These are phyloP conservation scores for Physcomitrium patens DNA, from an alignment of 225 moss, liverwort and hornwort genomes.

Conservation along the genomic window DNA sequence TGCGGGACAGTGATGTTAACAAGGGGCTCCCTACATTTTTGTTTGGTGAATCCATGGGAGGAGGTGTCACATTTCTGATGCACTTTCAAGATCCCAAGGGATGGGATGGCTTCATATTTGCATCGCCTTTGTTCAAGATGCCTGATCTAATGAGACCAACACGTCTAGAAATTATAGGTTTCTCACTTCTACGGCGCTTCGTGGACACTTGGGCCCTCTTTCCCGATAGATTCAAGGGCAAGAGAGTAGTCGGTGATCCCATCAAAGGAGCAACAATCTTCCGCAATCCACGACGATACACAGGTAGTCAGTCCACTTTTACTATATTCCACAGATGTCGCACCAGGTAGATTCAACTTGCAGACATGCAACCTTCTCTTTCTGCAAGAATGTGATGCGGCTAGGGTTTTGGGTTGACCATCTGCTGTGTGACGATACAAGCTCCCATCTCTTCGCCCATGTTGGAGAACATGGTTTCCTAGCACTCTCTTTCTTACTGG, in stretches of 20 bases:
- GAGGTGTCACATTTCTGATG: conserved; percentile 59
- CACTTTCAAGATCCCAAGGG: conserved; percentile 72
- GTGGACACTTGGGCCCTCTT: conserved; percentile 54
- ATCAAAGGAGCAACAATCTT: conserved; percentile 22
- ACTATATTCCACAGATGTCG: neutral
- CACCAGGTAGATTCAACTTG: neutral
- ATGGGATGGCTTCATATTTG: conserved; percentile 70
- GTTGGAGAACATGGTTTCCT: neutral
- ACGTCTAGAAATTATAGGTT: conserved; percentile 41
- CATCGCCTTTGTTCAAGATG: conserved; percentile 58
- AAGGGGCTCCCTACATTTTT: conserved; percentile 65
- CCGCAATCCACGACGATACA: conserved; percentile 56
- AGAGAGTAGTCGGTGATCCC: conserved; percentile 44
- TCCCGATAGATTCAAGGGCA: conserved; percentile 32
- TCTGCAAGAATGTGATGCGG: neutral
- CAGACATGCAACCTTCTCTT: neutral
- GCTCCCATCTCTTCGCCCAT: neutral
- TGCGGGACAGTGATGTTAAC: conserved; percentile 51
- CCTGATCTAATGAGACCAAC: conserved; percentile 48
- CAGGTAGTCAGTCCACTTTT: conserved; percentile 17
- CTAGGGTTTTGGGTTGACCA: too few species aligned
- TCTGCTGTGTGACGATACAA: neutral
- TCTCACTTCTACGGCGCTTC: conserved; percentile 49
- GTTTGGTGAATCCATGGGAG: conserved; percentile 83
- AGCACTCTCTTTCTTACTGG: neutral